Evolutionary conservation across 306 rosid species (phyloP).

Genomic region (Astragalus glycyphyllos): DNA sequence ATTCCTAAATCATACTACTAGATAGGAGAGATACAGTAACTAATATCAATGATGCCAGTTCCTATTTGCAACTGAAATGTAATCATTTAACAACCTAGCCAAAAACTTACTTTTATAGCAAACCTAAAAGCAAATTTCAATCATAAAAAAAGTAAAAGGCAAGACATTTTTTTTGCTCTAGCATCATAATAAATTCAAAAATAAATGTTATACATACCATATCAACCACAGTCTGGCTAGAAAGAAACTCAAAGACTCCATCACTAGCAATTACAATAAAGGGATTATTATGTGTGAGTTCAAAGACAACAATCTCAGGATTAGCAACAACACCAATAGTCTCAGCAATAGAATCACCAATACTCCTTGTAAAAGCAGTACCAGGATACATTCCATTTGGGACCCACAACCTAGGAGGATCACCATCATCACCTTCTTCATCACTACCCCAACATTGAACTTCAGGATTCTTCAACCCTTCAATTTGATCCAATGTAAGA

Average conservation of each 20-base stretch:
- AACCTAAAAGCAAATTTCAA: constrained; percentile 42
- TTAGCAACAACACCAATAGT: constrained; percentile 92
- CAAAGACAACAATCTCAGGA: constrained; percentile 90
- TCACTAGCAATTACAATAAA: constrained; percentile 97
- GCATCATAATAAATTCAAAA: constrained; percentile 40
- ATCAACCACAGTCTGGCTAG: constrained; percentile 94
- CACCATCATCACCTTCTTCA: constrained; percentile 97
- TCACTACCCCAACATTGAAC: constrained; percentile 95
- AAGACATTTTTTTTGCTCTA: constrained; percentile 29
- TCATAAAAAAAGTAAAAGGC: constrained; percentile 21
- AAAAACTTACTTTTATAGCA: constrained; percentile 36
- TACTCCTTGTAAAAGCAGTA: constrained; percentile 92
- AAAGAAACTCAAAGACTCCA: constrained; percentile 96
- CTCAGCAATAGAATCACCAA: constrained; percentile 97
- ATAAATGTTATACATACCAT: constrained; percentile 61
- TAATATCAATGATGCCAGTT: constrained; percentile 22
- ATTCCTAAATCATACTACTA: constrained; percentile 10
- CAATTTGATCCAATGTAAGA: constrained; percentile 96
- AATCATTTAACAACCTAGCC: constrained; percentile 32
- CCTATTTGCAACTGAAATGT: constrained; percentile 30
- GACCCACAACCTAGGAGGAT: constrained; percentile 96
- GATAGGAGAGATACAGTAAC: constrained; percentile 15
- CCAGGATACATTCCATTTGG: constrained; percentile 99
- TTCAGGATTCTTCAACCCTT: constrained; percentile 92
- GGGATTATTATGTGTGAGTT: constrained; percentile 82